Conservation (phyloP, 805 yeast genomes). For the Myxozyma neglecta region DNA sequence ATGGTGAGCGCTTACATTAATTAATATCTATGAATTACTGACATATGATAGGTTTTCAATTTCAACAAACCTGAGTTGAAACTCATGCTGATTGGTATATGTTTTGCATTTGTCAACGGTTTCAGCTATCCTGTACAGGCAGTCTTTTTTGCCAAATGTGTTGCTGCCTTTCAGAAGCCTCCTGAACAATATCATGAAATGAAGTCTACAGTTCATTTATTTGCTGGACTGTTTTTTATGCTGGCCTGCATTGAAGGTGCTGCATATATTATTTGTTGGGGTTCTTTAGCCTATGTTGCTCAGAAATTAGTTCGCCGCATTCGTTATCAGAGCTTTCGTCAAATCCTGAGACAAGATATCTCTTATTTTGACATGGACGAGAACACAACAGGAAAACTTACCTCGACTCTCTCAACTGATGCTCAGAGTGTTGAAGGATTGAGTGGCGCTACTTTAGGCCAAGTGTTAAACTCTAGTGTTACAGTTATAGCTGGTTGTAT, state of each 20-base stretch:
- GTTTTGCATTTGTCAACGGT: constrained; percentile 24
- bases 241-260: constrained; percentile 42
- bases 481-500: constrained; percentile 41
- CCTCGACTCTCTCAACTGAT: constrained; percentile 34
- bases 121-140: constrained; percentile 15
- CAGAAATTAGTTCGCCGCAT: constrained; percentile 34
- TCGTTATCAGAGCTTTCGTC: constrained; percentile 32
- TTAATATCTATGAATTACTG: not conserved
- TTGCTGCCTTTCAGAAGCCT: constrained; percentile 33
- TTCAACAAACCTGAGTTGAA: constrained; percentile 14
- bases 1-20: not conserved
- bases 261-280: constrained; percentile 46
- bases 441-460: constrained; percentile 38
- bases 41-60: not conserved
- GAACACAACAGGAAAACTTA: constrained; percentile 36
- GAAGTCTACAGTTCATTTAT: constrained; percentile 42
- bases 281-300: constrained; percentile 36
- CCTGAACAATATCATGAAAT: constrained; percentile 38
- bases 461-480: constrained; percentile 39
- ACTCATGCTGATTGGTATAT: constrained; percentile 3
- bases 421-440: constrained; percentile 38
- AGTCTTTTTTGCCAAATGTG: constrained; percentile 24
- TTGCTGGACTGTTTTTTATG: constrained; percentile 43
- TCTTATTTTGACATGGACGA: constrained; percentile 35
- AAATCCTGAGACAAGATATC: constrained; percentile 37